Evolutionary conservation across 2,329 filamentous ascomycete genomes (phyloP).

Genomic region (Fusarium newnesense): DNA sequence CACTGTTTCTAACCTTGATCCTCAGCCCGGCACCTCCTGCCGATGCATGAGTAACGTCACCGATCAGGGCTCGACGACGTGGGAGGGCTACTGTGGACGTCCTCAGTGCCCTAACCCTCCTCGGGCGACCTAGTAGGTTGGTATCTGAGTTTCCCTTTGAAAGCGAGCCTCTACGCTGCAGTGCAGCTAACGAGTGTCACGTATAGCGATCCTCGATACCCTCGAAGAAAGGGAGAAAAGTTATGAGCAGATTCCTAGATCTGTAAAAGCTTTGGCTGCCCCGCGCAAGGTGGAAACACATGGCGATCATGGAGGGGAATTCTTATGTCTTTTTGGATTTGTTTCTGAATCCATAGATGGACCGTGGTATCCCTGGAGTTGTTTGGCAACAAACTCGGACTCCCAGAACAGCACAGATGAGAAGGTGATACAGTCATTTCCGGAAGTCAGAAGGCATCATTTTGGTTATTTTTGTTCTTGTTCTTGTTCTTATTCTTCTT

Average conservation of each 20-base stretch:
- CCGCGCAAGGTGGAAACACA: background rate
- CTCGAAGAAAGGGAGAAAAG: conserved; percentile 38
- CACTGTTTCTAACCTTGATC: conserved; percentile 32
- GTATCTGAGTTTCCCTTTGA: conserved; percentile 29
- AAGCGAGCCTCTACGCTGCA: background rate
- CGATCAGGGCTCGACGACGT: conserved; percentile 44
- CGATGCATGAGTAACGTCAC: conserved; percentile 37
- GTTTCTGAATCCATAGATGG: conserved; percentile 31
- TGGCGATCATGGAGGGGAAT: conserved; percentile 8
- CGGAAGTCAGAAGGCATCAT: conserved; percentile 7
- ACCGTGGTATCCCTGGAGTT: conserved; percentile 31
- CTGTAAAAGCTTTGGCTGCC: background rate
- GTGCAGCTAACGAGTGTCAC: conserved; percentile 19
- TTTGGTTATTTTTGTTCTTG: background rate
- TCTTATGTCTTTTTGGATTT: conserved; percentile 15
- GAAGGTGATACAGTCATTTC: conserved; percentile 37
- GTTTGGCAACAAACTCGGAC: conserved; percentile 30
- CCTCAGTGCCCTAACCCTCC: conserved; percentile 47
- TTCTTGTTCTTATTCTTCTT: conserved; percentile 1
- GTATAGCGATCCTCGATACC: conserved; percentile 34
- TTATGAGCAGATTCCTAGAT: conserved; percentile 31
- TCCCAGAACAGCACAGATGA: conserved; percentile 38
- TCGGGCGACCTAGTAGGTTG: conserved; percentile 39
- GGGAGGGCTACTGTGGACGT: conserved; percentile 48
- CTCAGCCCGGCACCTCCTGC: conserved; percentile 47